phyloP scores from a whole-genome alignment of 495 filamentous ascomycete genomes.

The Podospora pseudopauciseta region DNA sequence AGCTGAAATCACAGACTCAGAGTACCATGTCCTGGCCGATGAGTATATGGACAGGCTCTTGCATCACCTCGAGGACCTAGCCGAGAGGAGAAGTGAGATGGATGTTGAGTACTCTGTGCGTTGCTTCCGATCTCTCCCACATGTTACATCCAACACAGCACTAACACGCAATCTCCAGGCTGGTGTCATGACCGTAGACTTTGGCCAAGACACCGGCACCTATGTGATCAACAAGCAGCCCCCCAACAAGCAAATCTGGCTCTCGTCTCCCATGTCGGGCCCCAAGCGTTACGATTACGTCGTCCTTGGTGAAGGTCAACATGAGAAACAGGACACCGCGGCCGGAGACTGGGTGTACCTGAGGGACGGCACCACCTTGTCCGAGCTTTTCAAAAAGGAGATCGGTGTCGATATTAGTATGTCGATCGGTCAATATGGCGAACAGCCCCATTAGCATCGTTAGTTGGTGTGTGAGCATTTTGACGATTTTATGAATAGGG shows the following conservation, averaged over 20 bases:
- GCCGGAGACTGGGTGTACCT: conserved; percentile 79
- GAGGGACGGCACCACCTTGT: conserved; percentile 71
- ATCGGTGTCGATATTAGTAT: conserved; percentile 50
- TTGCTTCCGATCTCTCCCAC: conserved; percentile 3
- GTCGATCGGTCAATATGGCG: conserved; percentile 13
- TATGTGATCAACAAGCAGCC: conserved; percentile 98
- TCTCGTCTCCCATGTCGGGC: conserved; percentile 85
- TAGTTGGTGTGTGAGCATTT: background rate
- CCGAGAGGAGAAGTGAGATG: conserved; percentile 58
- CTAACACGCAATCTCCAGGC: conserved; percentile 47
- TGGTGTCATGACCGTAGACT: conserved; percentile 73
- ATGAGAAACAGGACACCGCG: conserved; percentile 70
- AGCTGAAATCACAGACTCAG: conserved; percentile 34
- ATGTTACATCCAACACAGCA: background rate
- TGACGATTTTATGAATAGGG: background rate
- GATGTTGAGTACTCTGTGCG: conserved; percentile 62
- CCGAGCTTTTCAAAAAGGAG: conserved; percentile 66
- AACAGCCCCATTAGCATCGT: background rate
- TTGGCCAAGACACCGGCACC: conserved; percentile 54
- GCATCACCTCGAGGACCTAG: conserved; percentile 60
- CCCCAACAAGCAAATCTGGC: conserved; percentile 95
- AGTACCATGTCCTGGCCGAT: conserved; percentile 50
- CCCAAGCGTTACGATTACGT: conserved; percentile 93
- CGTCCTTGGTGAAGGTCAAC: conserved; percentile 60
- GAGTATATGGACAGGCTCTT: conserved; percentile 57